These are phyloP conservation scores for Ensete ventricosum DNA, from an alignment of 176 grass and related monocot species.

Conservation along the genomic window DNA sequence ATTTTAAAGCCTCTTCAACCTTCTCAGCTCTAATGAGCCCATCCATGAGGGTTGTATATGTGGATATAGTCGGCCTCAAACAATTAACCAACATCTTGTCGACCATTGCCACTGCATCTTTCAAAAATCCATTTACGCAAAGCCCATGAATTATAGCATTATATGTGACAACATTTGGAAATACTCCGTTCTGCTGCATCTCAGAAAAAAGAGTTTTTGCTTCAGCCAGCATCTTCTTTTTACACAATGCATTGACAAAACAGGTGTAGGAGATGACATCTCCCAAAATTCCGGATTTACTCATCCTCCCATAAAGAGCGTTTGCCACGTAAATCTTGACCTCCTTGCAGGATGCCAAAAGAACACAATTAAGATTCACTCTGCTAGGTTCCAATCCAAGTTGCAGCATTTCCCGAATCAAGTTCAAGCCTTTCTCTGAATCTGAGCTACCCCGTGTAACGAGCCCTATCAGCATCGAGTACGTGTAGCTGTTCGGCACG, in stretches of 20 bases:
- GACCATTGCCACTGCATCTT: background rate
- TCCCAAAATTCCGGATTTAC: constrained; percentile 1
- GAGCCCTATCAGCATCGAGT: constrained; percentile 8
- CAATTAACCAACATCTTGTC: background rate
- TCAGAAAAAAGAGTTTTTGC: constrained; percentile 15
- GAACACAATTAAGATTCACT: constrained; percentile 8
- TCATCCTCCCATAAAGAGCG: constrained; percentile 11
- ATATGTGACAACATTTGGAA: constrained; percentile 9
- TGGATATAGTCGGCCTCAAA: background rate
- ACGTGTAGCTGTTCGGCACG: constrained; percentile 1
- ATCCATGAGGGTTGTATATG: background rate
- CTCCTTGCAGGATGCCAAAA: background rate
- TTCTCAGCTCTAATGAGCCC: background rate
- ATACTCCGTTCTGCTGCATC: constrained; percentile 9
- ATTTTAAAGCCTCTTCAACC: background rate
- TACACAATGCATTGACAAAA: constrained; percentile 8
- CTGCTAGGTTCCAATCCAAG: constrained; percentile 7
- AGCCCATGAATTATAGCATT: constrained; percentile 12
- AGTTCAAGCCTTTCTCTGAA: background rate
- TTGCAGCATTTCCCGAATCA: constrained; percentile 8
- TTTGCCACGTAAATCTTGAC: background rate
- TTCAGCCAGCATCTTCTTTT: background rate
- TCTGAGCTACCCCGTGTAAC: constrained; percentile 2
- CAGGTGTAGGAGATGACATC: constrained; percentile 13
- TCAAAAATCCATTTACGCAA: background rate